These are phyloP conservation scores for Aureobasidium leucospermi DNA, from an alignment of 2,329 filamentous ascomycete species.

Conservation along the genomic window DNA sequence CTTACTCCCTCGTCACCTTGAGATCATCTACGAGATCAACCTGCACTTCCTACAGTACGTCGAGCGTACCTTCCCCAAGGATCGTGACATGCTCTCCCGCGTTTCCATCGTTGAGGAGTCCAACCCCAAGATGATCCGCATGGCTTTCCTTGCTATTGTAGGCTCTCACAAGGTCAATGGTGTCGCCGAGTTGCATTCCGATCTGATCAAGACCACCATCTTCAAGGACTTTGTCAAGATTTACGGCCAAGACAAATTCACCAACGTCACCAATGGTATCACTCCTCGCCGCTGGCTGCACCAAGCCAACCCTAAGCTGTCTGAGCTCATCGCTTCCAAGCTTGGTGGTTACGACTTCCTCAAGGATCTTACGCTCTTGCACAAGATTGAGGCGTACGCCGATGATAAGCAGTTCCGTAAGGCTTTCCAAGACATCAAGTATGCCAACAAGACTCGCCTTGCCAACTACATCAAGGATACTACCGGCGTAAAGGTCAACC, in stretches of 20 bases:
- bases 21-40: constrained; percentile 99
- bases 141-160: constrained; percentile 91
- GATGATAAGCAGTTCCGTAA: constrained; percentile 86
- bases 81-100: constrained; percentile 73
- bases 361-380: constrained; percentile 80
- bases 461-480: constrained; percentile 84
- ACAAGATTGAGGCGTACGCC: constrained; percentile 74
- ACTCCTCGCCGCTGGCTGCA: constrained; percentile 94
- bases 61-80: constrained; percentile 82
- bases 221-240: constrained; percentile 98
- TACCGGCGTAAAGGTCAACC: constrained; percentile 76
- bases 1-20: constrained; percentile 83
- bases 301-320: constrained; percentile 90
- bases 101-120: constrained; percentile 99
- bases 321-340: constrained; percentile 86
- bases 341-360: constrained; percentile 76
- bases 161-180: constrained; percentile 99
- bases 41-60: constrained; percentile 85
- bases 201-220: constrained; percentile 97
- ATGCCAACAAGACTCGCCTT: constrained; percentile 86
- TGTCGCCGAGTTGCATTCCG: constrained; percentile 93
- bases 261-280: constrained; percentile 96
- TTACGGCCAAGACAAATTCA: constrained; percentile 95
- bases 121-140: constrained; percentile 94
- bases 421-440: constrained; percentile 95